A percentile compares a stretch with the other conserved stretches of the same genome.
These are phyloP conservation scores for Boechera divaricarpa DNA, from an alignment of 345 rosid genomes.

Conservation along the genomic window DNA sequence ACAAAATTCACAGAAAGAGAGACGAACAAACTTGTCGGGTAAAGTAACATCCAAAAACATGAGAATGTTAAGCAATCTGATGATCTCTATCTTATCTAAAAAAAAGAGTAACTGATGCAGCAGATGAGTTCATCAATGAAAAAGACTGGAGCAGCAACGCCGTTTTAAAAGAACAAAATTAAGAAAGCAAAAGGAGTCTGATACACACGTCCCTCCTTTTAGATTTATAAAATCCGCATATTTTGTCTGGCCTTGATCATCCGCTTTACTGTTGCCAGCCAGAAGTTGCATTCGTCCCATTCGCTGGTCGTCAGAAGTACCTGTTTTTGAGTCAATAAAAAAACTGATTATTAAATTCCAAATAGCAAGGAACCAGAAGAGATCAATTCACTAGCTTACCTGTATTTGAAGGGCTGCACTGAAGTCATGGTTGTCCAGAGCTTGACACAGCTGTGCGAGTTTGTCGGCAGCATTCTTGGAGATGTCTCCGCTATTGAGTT, in stretches of 20 bases:
- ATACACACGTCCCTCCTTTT: slow-evolving; percentile 34
- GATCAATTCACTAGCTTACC: slow-evolving; percentile 49
- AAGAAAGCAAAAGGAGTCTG: slow-evolving; percentile 35
- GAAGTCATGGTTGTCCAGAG: slow-evolving; percentile 80
- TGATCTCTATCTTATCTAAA: slow-evolving; percentile 25
- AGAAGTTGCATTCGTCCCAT: slow-evolving; percentile 99
- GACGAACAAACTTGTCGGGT: slow-evolving; percentile 24
- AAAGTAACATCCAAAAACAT: slow-evolving; percentile 21
- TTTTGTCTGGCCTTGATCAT: slow-evolving; percentile 92
- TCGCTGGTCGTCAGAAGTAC: slow-evolving; percentile 90
- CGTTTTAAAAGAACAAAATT: slow-evolving; percentile 25
- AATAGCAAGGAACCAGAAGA: not conserved
- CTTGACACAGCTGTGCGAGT: slow-evolving; percentile 88
- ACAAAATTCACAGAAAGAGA: slow-evolving; percentile 23
- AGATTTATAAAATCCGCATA: slow-evolving; percentile 49
- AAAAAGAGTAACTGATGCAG: slow-evolving; percentile 15
- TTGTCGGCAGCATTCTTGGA: slow-evolving; percentile 92
- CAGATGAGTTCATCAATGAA: slow-evolving; percentile 11
- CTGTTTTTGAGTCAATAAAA: slow-evolving; percentile 46
- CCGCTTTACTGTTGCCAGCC: slow-evolving; percentile 90
- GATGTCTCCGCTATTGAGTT: slow-evolving; percentile 89
- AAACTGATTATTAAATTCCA: not conserved
- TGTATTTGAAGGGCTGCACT: slow-evolving; percentile 88
- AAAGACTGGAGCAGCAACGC: slow-evolving; percentile 16
- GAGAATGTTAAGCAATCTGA: slow-evolving; percentile 34